Evolutionary conservation across 805 yeast species (phyloP), one percentile per base, ranked within the genome.

Genomic region (Candida loeiensis): DNA sequence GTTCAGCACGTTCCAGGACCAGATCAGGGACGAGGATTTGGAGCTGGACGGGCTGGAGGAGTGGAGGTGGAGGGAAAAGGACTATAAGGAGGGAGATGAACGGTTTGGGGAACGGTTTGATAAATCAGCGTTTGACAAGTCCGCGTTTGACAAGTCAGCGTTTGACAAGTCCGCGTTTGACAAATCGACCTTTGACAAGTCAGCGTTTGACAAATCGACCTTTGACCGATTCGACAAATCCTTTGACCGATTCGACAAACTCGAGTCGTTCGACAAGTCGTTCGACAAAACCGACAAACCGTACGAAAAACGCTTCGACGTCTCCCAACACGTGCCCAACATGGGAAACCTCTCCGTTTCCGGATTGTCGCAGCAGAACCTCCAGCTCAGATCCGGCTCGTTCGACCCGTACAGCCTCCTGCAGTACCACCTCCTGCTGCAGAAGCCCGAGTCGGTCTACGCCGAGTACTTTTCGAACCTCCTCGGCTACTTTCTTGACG

Each of bases 401-500:
- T 55, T 61, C 50, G 63, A 61, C 52, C 60, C 71, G 49, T 58
- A 66, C 60, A 48, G 74, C 45, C 50, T 50, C 47, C 69, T 40
- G 54, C 77, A 50, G 44, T 73, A 47, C 60, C 76, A 46, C 55
- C 73, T 48, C 55, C 64, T 60, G 24, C 26, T 50, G 34, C 28
- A 50, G 36, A 41, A 50, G 34, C 44, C 47, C 41, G 31, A 49
- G 45, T 45, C 46, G 7, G 42, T 54, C 6, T 67, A 61, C 41
- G 47, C 63, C 15, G 74, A 69, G 5, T 72, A 69, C 41, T 72
- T 66, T 44, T 65, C 67, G 16, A 57, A 64, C 16, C 54, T 80
- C 26, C 61, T 80, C 35, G 65, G 66, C n/a, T 79, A 67, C 54
- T 77, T 80, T 48, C 66, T 76, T 34, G 77, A 71, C 40, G 80